These are phyloP conservation scores for Termitomyces sp. DNA, from an alignment of 768 basidiomycete genomes.

Conservation along the genomic window DNA sequence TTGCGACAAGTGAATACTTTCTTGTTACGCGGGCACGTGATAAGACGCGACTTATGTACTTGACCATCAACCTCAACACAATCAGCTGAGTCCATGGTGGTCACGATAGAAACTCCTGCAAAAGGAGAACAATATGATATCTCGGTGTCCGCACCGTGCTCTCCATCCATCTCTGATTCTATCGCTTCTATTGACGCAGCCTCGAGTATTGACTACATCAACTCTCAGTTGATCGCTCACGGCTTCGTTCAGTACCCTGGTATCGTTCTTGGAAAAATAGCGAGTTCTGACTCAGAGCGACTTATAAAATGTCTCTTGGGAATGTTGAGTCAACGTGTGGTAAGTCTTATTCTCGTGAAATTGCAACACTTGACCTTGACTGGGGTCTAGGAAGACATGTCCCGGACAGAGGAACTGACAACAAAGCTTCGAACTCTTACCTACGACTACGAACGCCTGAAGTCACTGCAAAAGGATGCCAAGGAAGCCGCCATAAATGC, in stretches of 20 bases:
- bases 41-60: conserved; percentile 12
- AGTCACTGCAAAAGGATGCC: conserved; percentile 53
- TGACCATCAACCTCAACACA: neutral
- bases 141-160: conserved; percentile 37
- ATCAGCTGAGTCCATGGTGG: neutral
- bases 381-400: conserved; percentile 56
- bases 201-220: conserved; percentile 73
- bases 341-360: conserved; percentile 29
- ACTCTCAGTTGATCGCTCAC: conserved; percentile 77
- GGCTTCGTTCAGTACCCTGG: conserved; percentile 66
- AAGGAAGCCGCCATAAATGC: conserved; percentile 62
- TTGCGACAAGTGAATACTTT: neutral
- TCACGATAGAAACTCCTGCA: conserved; percentile 37
- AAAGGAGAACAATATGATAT: conserved; percentile 50
- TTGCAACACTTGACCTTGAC: neutral
- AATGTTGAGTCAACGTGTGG: conserved; percentile 72
- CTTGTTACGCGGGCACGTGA: conserved; percentile 18
- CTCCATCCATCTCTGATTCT: conserved; percentile 39
- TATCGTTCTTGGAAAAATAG: conserved; percentile 60
- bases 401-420: conserved; percentile 67
- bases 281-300: conserved; percentile 46
- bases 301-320: conserved; percentile 71
- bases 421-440: conserved; percentile 71
- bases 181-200: conserved; percentile 43
- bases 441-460: conserved; percentile 77